These are phyloP conservation scores for Fusarium denticulatum DNA, from an alignment of 2,329 filamentous ascomycete species.

Conservation along the genomic window DNA sequence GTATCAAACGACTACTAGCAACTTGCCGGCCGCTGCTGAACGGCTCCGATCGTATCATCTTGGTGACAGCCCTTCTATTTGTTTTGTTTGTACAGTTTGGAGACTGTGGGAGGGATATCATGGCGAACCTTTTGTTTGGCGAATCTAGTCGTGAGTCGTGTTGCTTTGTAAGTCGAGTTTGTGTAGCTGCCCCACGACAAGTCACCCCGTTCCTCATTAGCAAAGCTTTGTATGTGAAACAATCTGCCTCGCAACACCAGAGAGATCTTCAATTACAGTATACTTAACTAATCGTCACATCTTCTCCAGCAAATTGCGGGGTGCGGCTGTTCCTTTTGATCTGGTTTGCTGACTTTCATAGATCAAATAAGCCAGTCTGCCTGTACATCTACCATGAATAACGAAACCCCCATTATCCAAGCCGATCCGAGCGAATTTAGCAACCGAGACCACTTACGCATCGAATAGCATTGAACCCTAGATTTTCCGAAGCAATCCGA, in stretches of 20 bases:
- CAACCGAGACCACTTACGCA: no score
- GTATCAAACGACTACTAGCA: not conserved
- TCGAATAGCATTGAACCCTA: not conserved
- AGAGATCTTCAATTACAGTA: not conserved
- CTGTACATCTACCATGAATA: not conserved
- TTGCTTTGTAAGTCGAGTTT: not conserved
- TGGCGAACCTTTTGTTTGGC: not conserved
- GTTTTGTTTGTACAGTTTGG: not conserved
- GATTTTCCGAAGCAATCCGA: not conserved
- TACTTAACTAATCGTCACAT: not conserved
- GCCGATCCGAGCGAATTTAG: rapidly evolving
- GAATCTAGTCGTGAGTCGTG: not conserved
- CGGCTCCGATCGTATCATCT: not conserved
- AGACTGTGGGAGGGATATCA: not conserved
- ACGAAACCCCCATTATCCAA: not conserved
- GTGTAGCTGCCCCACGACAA: not conserved
- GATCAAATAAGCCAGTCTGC: not conserved
- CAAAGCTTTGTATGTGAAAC: not conserved
- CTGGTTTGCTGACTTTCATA: not conserved
- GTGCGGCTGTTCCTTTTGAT: not conserved
- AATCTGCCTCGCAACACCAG: no score
- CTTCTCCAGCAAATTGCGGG: no score
- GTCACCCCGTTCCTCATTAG: not conserved
- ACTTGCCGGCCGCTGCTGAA: no score
- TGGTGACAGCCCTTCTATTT: not conserved